These are phyloP conservation scores for Aristolochia californica DNA, from an alignment of 164 flowering plant genomes.

Conservation along the genomic window DNA sequence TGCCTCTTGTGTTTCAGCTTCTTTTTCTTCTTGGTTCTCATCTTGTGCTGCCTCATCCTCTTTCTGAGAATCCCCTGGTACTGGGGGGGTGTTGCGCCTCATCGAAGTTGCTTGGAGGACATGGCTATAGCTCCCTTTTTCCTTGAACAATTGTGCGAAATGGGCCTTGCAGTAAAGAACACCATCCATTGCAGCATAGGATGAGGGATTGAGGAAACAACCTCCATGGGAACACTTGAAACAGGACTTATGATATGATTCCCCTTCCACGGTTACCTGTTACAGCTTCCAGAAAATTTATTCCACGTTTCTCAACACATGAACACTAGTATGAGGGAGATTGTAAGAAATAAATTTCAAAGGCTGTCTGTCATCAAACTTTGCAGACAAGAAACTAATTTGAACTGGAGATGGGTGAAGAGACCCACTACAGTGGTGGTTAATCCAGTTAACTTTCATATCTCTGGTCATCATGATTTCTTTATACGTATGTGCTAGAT, in stretches of 20 bases:
- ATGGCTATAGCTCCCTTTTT: constrained; percentile 36
- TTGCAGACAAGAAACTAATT: no score
- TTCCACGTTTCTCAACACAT: neutral
- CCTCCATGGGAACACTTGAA: constrained; percentile 32
- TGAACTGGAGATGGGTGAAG: no score
- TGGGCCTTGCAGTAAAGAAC: constrained; percentile 42
- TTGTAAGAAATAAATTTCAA: no score
- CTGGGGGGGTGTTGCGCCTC: constrained; percentile 7
- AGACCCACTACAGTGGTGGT: no score
- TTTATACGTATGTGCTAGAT: no score
- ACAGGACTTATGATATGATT: constrained; percentile 26
- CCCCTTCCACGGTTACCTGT: constrained; percentile 28
- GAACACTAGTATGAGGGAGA: no score
- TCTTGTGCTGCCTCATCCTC: no score
- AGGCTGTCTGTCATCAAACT: no score
- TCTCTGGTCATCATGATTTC: no score
- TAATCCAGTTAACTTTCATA: no score
- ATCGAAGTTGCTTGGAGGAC: constrained; percentile 18
- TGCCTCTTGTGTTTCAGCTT: no score
- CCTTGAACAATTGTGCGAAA: constrained; percentile 39
- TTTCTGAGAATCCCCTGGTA: neutral
- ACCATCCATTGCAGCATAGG: constrained; percentile 26
- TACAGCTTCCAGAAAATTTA: neutral
- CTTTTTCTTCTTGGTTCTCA: no score
- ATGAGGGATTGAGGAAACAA: constrained; percentile 20